These are phyloP conservation scores for Trichoderma aggressivum DNA, from an alignment of 2,329 filamentous ascomycete species.

Conservation along the genomic window DNA sequence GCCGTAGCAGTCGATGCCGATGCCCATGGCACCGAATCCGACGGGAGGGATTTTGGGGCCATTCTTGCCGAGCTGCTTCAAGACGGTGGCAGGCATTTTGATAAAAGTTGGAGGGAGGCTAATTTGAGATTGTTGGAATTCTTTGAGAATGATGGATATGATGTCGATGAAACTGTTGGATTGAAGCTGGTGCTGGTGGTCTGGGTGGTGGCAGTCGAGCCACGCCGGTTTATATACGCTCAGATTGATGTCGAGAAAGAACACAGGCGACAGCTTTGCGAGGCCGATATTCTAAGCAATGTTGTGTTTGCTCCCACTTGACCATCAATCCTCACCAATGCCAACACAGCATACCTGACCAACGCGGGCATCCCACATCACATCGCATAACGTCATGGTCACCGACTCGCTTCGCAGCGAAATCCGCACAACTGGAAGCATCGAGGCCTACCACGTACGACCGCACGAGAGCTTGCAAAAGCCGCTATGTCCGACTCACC, in stretches of 20 bases:
- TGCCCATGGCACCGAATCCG: constrained; percentile 54
- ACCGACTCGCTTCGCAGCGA: neutral
- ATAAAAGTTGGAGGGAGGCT: neutral
- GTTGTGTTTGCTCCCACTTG: neutral
- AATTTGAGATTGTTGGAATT: neutral
- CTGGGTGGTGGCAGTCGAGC: neutral
- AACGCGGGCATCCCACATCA: neutral
- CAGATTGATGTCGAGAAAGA: neutral
- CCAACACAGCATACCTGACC: neutral
- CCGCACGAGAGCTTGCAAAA: neutral
- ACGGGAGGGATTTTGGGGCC: constrained; percentile 49
- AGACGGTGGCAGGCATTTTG: constrained; percentile 9
- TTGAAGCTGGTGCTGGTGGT: neutral
- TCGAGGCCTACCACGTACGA: no score
- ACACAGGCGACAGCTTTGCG: neutral
- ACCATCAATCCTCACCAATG: neutral
- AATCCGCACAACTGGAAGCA: neutral
- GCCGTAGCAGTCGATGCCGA: constrained; percentile 37
- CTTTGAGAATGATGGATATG: neutral
- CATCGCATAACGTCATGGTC: neutral
- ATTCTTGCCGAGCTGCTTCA: constrained; percentile 43
- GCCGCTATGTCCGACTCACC: constrained; percentile 5
- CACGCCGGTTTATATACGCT: neutral
- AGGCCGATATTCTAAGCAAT: neutral
- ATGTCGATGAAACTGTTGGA: neutral